A percentile compares a stretch with the other conserved stretches of the same genome.
Evolutionary conservation across 257 asterid species (phyloP).

Genomic region (Solanum neorickii): DNA sequence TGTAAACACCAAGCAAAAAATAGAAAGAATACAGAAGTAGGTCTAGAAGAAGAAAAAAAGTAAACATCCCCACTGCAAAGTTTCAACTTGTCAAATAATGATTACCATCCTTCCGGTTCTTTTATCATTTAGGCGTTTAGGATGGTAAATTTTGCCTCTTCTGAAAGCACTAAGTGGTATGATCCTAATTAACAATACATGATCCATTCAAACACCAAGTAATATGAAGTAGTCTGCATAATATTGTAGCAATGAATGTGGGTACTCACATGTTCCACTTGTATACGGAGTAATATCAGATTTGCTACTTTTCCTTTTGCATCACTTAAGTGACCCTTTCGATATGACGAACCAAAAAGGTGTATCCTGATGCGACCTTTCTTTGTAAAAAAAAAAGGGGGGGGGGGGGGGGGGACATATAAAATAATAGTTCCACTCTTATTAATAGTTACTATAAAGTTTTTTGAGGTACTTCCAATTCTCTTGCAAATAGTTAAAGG

Average conservation of each 20-base stretch:
- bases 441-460: too few relatives aligned
- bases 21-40: background rate
- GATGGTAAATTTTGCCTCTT: background rate
- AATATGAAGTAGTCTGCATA: background rate
- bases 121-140: background rate
- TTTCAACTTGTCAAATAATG: background rate
- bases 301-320: conserved; percentile 44
- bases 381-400: background rate
- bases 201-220: background rate
- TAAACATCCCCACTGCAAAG: background rate
- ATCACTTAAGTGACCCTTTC: conserved; percentile 69
- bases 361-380: conserved; percentile 55
- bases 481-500: too few relatives aligned
- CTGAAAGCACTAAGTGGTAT: background rate
- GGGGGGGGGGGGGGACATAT: too few relatives aligned
- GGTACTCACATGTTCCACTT: conserved; percentile 36
- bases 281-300: conserved; percentile 26
- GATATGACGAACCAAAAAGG: conserved; percentile 34
- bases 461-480: too few relatives aligned
- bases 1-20: background rate
- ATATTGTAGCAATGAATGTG: conserved; percentile 35
- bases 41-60: background rate
- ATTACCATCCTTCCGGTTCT: background rate
- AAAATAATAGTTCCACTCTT: too few relatives aligned
- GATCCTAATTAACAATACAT: background rate